phyloP scores from a whole-genome alignment of 176 grass and related monocot species.

The Eragrostis nindensis region DNA sequence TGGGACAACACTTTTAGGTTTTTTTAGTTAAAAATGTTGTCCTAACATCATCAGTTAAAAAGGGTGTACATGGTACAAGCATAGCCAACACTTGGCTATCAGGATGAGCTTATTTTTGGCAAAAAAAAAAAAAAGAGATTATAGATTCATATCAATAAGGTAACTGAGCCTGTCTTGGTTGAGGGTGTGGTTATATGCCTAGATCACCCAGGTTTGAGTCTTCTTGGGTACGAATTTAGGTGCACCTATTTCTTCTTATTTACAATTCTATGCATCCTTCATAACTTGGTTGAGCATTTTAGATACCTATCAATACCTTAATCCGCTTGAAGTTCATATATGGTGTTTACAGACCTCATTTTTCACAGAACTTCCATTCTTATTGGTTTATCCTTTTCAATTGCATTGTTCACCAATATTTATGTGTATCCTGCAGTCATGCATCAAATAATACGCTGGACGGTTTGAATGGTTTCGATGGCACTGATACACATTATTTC shows the following conservation, averaged over 20 bases:
- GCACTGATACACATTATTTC: constrained; percentile 96
- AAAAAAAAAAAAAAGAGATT: background rate
- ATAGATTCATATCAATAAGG: background rate
- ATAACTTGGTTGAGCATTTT: background rate
- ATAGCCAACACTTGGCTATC: background rate
- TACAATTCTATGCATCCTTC: background rate
- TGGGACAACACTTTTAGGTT: no score
- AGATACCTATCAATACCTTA: background rate
- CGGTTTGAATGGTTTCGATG: constrained; percentile 93
- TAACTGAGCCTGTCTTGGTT: background rate
- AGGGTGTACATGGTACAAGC: background rate
- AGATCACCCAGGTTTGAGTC: no score
- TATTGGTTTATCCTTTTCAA: constrained; percentile 32
- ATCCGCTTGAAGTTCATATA: constrained; percentile 21
- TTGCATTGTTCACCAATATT: constrained; percentile 40
- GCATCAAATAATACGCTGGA: constrained; percentile 92
- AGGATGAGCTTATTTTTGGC: constrained; percentile 11
- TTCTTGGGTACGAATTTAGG: no score
- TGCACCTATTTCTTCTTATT: background rate
- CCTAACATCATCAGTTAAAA: no score
- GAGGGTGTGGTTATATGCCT: background rate
- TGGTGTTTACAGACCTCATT: background rate
- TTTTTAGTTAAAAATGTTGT: no score
- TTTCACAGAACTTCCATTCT: background rate
- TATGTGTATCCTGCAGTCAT: constrained; percentile 66